Base-by-base conservation (phyloP, 257 asterid species). In the Solanum neorickii region DNA sequence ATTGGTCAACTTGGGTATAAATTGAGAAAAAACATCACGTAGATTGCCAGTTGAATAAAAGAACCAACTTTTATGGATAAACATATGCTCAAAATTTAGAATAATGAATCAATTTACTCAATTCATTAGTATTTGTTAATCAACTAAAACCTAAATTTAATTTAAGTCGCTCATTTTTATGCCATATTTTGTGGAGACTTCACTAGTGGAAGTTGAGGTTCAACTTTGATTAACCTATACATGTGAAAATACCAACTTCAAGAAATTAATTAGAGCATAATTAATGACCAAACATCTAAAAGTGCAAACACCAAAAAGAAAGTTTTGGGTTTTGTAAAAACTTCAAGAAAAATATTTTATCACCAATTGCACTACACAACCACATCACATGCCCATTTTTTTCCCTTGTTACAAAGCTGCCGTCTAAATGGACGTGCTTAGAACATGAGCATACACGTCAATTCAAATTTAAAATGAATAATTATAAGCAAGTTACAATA, bases 391-490 rank as follows among this genome's bases (percentile, higher is more conserved):
- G 87, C 31, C 69, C 59, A 21, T 11, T n/a, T 83, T 83, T 56
- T 74, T 62, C 21, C 70, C 86, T 68, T 15, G 47, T 35, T 74
- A 2, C 31, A 35, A 62, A 74, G 5, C 72, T 42, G 74, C 88
- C 59, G 25, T 68, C 46, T 88, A 25, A 31, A 33, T n/a, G 83
- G 83, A 60, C 29, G 90, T 88, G 90, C 84, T 68, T 77, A 60
- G 44, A 70, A 31, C 76, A 47, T 80, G 27, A 27, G 5, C 68
- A 41, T 47, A 52, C 76, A 85, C 46, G 59, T 72, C 31, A n/a
- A 78, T 46, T 33, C 13, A 14, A 42, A 42, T 76, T 76, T 77
- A 44, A 73, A 12, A 66, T 66, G 18, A 25, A 27, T 66, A 35
- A 35, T 35, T 35, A 6, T 37, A 37, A 37, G 39, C 39, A 37